Conservation (phyloP, 768 basidiomycete species). For the Lactarius akahatsu region DNA sequence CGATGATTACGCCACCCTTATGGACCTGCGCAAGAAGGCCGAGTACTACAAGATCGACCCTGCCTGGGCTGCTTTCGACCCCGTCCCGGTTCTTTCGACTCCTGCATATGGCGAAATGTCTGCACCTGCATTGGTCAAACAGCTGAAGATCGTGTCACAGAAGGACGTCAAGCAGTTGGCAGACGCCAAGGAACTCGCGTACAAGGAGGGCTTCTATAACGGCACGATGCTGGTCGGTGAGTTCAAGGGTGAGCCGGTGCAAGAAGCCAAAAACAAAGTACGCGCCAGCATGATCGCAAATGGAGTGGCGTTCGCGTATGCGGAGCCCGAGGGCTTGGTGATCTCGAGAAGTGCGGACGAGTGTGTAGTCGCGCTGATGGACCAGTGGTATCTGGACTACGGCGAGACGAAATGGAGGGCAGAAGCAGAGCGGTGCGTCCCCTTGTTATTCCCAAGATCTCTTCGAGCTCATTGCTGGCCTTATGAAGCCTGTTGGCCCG, state of each 20-base stretch:
- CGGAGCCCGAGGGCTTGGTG: slow-evolving; percentile 91
- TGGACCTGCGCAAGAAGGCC: slow-evolving; percentile 92
- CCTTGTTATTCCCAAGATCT: slow-evolving; percentile 7
- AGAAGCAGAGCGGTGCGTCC: slow-evolving; percentile 73
- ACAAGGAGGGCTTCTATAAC: slow-evolving; percentile 97
- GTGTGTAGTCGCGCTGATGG: slow-evolving; percentile 96
- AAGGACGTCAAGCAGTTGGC: slow-evolving; percentile 91
- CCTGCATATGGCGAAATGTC: slow-evolving; percentile 91
- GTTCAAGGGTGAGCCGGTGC: slow-evolving; percentile 83
- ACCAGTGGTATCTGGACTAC: slow-evolving; percentile 99
- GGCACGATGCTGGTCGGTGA: slow-evolving; percentile 91
- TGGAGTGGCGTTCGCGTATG: slow-evolving; percentile 84
- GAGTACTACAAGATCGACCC: slow-evolving; percentile 95
- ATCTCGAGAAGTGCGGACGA: slow-evolving; percentile 92
- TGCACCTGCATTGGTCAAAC: slow-evolving; percentile 77
- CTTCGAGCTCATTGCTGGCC: slow-evolving; percentile 7
- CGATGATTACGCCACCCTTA: slow-evolving; percentile 88
- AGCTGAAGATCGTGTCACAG: slow-evolving; percentile 93
- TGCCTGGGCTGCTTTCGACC: slow-evolving; percentile 80
- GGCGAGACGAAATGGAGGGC: slow-evolving; percentile 89
- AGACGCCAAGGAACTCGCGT: slow-evolving; percentile 96
- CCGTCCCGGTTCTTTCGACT: slow-evolving; percentile 84
- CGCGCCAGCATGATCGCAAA: slow-evolving; percentile 76
- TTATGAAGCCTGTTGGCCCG: slow-evolving; percentile 62
- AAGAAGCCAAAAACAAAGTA: slow-evolving; percentile 90